Percentiles rank a stretch among this genome's conserved stretches.
These are phyloP conservation scores for Pittosporum tobira DNA, from an alignment of 129 eudicot genomes.

Conservation along the genomic window DNA sequence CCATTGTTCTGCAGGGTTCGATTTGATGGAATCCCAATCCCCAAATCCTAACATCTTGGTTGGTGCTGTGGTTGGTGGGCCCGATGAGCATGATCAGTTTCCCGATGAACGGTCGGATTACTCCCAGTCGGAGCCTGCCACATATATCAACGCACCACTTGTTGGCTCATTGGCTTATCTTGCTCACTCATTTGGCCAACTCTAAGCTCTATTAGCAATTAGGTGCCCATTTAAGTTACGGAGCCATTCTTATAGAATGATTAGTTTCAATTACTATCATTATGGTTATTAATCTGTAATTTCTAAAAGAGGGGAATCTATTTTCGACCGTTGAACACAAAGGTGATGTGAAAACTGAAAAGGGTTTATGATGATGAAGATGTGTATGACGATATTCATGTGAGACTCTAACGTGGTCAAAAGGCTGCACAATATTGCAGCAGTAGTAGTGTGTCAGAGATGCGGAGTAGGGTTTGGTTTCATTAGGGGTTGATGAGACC, in stretches of 20 bases:
- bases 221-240: neutral
- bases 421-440: conserved; percentile 28
- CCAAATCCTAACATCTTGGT: conserved; percentile 75
- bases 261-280: too few species aligned
- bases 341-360: conserved; percentile 7
- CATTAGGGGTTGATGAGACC: too few species aligned
- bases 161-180: conserved; percentile 86
- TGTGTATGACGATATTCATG: too few species aligned
- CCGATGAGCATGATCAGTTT: conserved; percentile 70
- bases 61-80: conserved; percentile 96
- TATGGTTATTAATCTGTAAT: too few species aligned
- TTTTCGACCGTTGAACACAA: conserved; percentile 39
- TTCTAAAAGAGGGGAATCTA: conserved; percentile 41
- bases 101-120: conserved; percentile 86
- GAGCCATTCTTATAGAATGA: too few species aligned
- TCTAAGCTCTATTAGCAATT: conserved; percentile 18
- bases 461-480: too few species aligned
- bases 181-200: conserved; percentile 96
- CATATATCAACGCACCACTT: conserved; percentile 90
- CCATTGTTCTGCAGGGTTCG: conserved; percentile 72
- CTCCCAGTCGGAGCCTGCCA: conserved; percentile 93
- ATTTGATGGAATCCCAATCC: conserved; percentile 46
- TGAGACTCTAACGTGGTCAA: conserved; percentile 26
- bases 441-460: too few species aligned
- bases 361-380: too few species aligned